Percentiles rank a stretch among this genome's conserved stretches.
Conservation (phyloP, 2,329 filamentous ascomycete genomes). For the Arthrobotrys pseudoclavata region DNA sequence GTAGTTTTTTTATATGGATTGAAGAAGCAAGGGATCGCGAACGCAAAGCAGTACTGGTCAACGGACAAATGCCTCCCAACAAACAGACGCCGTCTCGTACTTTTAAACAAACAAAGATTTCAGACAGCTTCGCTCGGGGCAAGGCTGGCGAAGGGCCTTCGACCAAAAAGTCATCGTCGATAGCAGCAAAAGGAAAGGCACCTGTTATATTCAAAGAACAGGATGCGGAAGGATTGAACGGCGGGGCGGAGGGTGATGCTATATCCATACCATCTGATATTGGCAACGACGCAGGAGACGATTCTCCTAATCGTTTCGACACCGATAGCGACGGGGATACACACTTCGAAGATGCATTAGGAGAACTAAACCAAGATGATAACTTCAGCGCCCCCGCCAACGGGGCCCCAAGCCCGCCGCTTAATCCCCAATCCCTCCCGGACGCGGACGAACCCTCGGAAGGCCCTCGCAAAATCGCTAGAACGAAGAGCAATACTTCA, state of each 20-base stretch:
- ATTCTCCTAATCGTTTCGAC: background rate
- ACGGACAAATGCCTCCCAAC: slow-evolving; percentile 31
- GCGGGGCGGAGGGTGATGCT: background rate
- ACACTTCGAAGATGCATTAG: slow-evolving; percentile 1
- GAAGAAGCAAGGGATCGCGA: slow-evolving; percentile 70
- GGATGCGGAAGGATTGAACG: slow-evolving; percentile 9
- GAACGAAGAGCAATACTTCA: slow-evolving; percentile 37
- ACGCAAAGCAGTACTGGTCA: slow-evolving; percentile 67
- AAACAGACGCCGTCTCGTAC: slow-evolving; percentile 29
- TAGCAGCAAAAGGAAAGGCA: slow-evolving; percentile 14
- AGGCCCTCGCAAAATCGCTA: slow-evolving; percentile 33
- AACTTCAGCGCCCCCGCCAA: background rate
- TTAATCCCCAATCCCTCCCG: background rate
- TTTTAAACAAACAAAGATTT: slow-evolving; percentile 35
- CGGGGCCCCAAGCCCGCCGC: background rate
- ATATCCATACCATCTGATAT: slow-evolving; percentile 22
- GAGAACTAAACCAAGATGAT: background rate
- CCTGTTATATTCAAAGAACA: background rate
- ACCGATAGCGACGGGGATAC: slow-evolving; percentile 3
- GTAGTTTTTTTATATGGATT: slow-evolving; percentile 74
- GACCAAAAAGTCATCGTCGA: background rate
- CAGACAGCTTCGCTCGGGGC: slow-evolving; percentile 20
- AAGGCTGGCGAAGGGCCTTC: slow-evolving; percentile 8
- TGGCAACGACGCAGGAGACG: slow-evolving; percentile 3
- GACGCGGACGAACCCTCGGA: background rate